Base-by-base conservation (phyloP, 2,329 filamentous ascomycete genomes). In the Exophiala bonariae region DNA sequence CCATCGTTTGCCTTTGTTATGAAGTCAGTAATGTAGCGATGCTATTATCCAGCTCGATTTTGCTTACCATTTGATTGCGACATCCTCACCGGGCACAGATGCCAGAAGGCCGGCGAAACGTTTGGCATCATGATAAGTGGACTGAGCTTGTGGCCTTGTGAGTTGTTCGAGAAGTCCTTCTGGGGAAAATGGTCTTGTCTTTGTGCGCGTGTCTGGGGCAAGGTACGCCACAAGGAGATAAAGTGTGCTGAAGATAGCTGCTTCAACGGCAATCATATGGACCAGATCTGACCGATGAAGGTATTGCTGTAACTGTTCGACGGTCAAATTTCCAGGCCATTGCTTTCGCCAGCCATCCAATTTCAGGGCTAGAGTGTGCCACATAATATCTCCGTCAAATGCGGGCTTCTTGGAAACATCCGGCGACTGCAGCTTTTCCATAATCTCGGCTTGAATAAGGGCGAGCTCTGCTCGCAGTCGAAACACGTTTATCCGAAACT, bases 81-180 rank as follows among this genome's bases (percentile, higher is more conserved):
- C 90, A 64, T 97, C 92, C 36, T 90, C 90, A 63, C 95, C 89
- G 0, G 93, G 92, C 36, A 97, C 89, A 65, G 96, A 96, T 67
- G 93, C 95, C 52, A 97, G 82, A 30, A 99, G 70, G 47, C 92
- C 87, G 49, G 97, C 96, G 3, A 89, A 95, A 2, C 42, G 33
- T 14, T 41, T 38, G 7, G 50, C 50, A 23, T 49, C 50, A 22
- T 40, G 26, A 28, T 49, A 35, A 11, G 44, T 17, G 4, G 40
- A 31, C n/a, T 36, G 41, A 20, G 23, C 22, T 31, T 38, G 36
- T 31, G 33, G 33, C 17, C 38, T 48, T 14, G 45, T 31, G 31
- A 42, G 48, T 23, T 32, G 35, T 30, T 44, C 39, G 7, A 34
- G 32, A 20, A 52, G 22, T 19, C 44, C 49, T 10, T 48, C 34